Evolutionary conservation across 148 eudicot species (phyloP).

Genomic region (Vaccinium vitisidaea): DNA sequence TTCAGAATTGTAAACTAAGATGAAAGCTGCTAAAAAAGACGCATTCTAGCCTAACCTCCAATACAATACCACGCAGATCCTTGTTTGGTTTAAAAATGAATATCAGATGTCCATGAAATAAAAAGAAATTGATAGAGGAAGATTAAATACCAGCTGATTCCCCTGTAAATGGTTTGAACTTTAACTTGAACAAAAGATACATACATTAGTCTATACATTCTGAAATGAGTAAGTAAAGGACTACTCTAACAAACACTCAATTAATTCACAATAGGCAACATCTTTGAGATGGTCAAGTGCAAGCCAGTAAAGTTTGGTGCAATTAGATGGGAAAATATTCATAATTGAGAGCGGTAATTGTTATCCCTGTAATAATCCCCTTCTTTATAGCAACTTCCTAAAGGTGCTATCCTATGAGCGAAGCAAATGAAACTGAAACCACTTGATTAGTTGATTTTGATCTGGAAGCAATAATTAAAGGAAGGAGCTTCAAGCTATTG

Average conservation of each 20-base stretch:
- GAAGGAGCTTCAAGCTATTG: neutral
- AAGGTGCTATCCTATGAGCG: too few relatives aligned
- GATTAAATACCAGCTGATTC: too few relatives aligned
- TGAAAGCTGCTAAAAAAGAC: too few relatives aligned
- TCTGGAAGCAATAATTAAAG: neutral
- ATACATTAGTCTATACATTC: neutral
- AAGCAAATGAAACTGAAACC: too few relatives aligned
- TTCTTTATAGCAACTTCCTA: too few relatives aligned
- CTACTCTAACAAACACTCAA: neutral
- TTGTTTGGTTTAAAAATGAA: too few relatives aligned
- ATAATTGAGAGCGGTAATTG: neutral
- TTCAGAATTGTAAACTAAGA: conserved; percentile 7
- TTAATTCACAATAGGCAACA: neutral
- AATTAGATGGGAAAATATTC: neutral
- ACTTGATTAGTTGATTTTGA: neutral
- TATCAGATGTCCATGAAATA: too few relatives aligned
- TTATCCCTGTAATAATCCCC: too few relatives aligned
- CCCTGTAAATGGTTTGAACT: neutral
- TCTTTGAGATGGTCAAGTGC: neutral
- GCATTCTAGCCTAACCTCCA: too few relatives aligned
- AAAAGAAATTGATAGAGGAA: too few relatives aligned
- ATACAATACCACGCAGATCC: too few relatives aligned
- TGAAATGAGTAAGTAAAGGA: neutral
- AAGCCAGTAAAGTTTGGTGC: neutral
- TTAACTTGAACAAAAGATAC: neutral